Conservation (phyloP, 202 grass and related monocot species). For the Setaria italica region DNA sequence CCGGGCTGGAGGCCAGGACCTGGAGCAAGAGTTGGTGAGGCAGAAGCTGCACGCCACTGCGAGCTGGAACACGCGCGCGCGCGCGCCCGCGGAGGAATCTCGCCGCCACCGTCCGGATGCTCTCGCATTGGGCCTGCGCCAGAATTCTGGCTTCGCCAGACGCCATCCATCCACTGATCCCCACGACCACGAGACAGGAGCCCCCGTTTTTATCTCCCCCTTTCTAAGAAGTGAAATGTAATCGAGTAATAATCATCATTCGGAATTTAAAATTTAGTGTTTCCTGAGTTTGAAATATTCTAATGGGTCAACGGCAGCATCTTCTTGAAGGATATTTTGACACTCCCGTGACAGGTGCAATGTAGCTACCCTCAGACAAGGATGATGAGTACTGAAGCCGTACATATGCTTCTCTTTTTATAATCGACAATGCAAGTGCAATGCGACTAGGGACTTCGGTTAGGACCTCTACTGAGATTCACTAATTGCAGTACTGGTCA, state of each 20-base stretch:
- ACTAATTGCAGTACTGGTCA: not conserved
- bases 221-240: not conserved
- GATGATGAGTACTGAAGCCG: too few species aligned
- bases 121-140: not conserved
- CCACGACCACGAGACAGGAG: not conserved
- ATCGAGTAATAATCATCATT: not conserved
- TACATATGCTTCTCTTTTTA: not conserved
- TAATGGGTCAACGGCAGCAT: not conserved
- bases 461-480: constrained; percentile 32
- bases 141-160: not conserved
- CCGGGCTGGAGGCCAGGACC: too few species aligned
- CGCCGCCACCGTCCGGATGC: not conserved
- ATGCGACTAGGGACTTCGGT: not conserved
- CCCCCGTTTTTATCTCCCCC: too few species aligned
- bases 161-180: not conserved
- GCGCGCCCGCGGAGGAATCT: constrained; percentile 5
- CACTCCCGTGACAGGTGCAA: constrained; percentile 9
- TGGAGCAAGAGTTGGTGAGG: not conserved
- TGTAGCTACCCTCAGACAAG: constrained; percentile 9
- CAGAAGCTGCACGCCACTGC: not conserved
- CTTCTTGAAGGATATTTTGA: not conserved
- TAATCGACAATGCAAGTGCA: not conserved
- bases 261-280: not conserved
- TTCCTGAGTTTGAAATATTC: not conserved
- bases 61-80: not conserved